Evolutionary conservation across 176 grass and related monocot genomes (phyloP).

Genomic region (Carex kokanica): DNA sequence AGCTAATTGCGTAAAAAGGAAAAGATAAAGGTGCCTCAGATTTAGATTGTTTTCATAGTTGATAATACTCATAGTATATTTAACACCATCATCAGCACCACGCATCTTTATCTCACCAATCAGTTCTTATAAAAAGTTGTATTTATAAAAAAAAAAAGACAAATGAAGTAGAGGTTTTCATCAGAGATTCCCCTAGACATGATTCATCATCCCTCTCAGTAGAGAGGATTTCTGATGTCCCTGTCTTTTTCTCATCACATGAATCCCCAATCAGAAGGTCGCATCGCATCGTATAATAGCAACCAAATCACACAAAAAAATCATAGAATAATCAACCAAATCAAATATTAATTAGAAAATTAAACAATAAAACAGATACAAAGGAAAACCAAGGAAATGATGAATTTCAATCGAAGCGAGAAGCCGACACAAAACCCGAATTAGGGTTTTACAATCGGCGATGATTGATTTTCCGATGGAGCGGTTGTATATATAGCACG

Average conservation of each 20-base stretch:
- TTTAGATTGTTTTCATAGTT: constrained; percentile 29
- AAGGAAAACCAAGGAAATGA: neutral
- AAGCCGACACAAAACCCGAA: neutral
- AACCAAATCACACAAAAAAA: neutral
- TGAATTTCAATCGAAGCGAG: neutral
- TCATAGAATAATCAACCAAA: neutral
- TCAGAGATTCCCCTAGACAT: constrained; percentile 56
- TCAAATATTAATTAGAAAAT: neutral
- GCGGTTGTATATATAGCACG: neutral
- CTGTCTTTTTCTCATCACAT: constrained; percentile 19
- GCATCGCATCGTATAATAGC: neutral
- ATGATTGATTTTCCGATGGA: neutral
- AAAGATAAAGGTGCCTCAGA: constrained; percentile 10
- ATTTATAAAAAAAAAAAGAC: neutral
- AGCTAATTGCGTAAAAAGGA: neutral
- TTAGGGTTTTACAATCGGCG: neutral
- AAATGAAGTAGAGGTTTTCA: neutral
- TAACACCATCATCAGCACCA: constrained; percentile 29
- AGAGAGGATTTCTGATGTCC: constrained; percentile 33
- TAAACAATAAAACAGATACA: neutral
- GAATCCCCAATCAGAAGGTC: neutral
- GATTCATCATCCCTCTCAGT: constrained; percentile 29
- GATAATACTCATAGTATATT: constrained; percentile 32
- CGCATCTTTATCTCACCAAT: neutral
- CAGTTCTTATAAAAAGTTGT: neutral